Base-by-base conservation (phyloP, 2,329 filamentous ascomycete species). In the Pestalotiopsis sp. region DNA sequence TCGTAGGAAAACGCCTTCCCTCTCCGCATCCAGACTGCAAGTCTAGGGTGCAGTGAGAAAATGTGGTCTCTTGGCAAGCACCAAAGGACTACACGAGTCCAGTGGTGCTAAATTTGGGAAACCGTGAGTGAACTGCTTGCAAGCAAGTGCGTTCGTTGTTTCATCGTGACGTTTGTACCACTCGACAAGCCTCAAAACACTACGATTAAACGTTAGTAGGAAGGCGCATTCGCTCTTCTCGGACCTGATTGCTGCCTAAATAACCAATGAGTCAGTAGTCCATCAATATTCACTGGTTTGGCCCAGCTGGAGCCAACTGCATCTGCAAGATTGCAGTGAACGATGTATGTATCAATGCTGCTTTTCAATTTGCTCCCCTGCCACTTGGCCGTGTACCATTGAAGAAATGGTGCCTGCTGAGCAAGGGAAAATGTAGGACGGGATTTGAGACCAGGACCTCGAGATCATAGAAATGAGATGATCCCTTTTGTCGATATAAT, bases 1-100 rank as follows among this genome's bases (percentile, higher is more conserved):
- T 25, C 7, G 13, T 39, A 17, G n/a, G 57, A 27, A n/a, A 13
- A 36, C 25, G 23, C 5, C 20, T 31, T 69, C 78, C 84, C 86
- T 86, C 86, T 83, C 86, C 82, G 73, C 85, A 82, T 74, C 84
- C 79, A 76, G 78, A 78, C 85, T 67, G 78, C 69, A 80, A 81
- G 84, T 82, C 79, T 74, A 76, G 79, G 73, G 72, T 80, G 82
- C 80, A 86, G 84, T 85, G 86, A 87, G 86, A 84, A 86, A 86
- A 86, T 78, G 75, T 73, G 72, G 70, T 27, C 73, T 74, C 71
- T 71, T 73, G 75, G 73, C 69, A 67, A 71, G 59, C 63, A 65
- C 70, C 67, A 67, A 65, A 64, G 69, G 25, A 58, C 65, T 66
- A 67, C 70, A 52, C 7, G 14, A 60, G 64, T 45, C 36, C 55